Percentiles rank a stretch among this genome's conserved stretches.
Evolutionary conservation across 2,329 filamentous ascomycete genomes (phyloP).

Genomic region (Scedosporium aurantiacum): DNA sequence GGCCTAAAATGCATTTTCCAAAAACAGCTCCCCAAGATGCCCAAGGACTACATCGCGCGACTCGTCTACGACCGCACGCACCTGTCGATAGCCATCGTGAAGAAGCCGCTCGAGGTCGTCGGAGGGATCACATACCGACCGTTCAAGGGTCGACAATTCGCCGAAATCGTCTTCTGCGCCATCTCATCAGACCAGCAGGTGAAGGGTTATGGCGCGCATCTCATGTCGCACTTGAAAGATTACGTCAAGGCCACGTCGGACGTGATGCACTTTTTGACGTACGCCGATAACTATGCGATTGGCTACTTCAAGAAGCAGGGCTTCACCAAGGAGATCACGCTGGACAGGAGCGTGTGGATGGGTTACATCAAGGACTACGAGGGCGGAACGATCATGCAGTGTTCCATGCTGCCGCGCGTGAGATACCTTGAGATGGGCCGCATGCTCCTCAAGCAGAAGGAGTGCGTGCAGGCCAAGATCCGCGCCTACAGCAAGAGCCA

Average conservation of each 20-base stretch:
- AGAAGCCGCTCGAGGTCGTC: constrained; percentile 90
- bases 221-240: constrained; percentile 97
- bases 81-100: constrained; percentile 92
- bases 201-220: constrained; percentile 92
- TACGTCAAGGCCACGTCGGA: constrained; percentile 95
- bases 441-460: constrained; percentile 96
- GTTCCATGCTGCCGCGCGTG: constrained; percentile 88
- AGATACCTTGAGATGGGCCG: constrained; percentile 86
- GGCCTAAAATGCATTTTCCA: constrained; percentile 97
- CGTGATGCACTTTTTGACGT: constrained; percentile 98
- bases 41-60: constrained; percentile 95
- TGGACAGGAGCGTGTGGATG: constrained; percentile 90
- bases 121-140: constrained; percentile 94
- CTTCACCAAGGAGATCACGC: constrained; percentile 95
- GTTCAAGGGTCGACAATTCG: constrained; percentile 84
- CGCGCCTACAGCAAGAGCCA: constrained; percentile 82
- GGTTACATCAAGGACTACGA: constrained; percentile 99
- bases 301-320: constrained; percentile 99
- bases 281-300: constrained; percentile 97
- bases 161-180: constrained; percentile 97
- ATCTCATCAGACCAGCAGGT: constrained; percentile 97
- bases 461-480: constrained; percentile 89
- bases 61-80: constrained; percentile 96
- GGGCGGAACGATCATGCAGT: constrained; percentile 98
- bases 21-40: constrained; percentile 98